Conservation (phyloP, 2,329 filamentous ascomycete species). For the Scedosporium dehoogii region DNA sequence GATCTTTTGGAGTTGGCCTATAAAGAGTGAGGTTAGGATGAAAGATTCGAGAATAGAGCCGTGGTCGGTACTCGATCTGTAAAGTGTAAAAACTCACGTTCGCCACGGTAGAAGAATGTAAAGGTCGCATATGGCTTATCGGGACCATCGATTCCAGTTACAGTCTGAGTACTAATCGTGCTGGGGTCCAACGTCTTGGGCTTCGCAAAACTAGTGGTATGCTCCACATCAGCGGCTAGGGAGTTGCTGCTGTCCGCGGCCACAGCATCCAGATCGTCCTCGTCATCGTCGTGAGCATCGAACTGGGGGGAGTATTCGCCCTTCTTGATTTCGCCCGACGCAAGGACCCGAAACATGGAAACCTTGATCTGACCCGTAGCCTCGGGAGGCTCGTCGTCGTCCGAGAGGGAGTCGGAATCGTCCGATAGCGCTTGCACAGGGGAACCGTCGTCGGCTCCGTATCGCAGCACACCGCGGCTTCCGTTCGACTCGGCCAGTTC, state of each 20-base stretch:
- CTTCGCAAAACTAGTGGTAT: conserved; percentile 96
- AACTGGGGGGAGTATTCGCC: conserved; percentile 98
- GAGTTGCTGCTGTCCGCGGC: conserved; percentile 17
- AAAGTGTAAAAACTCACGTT: conserved; percentile 56
- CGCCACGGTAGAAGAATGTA: conserved; percentile 94
- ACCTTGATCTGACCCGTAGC: conserved; percentile 97
- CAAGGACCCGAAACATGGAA: conserved; percentile 87
- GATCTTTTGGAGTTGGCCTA: conserved; percentile 94
- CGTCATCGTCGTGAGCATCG: conserved; percentile 90
- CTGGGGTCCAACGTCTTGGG: conserved; percentile 93
- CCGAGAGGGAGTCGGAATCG: conserved; percentile 49
- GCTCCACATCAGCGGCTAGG: conserved; percentile 78
- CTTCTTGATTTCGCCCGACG: conserved; percentile 93
- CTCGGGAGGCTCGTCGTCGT: conserved; percentile 85
- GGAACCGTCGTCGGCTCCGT: conserved; percentile 65
- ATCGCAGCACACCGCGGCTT: conserved; percentile 56
- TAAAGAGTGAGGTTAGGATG: conserved; percentile 11
- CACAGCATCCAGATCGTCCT: conserved; percentile 41
- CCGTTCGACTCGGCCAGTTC: conserved; percentile 6
- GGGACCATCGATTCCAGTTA: conserved; percentile 94
- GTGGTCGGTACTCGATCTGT: no score
- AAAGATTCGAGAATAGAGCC: neutral
- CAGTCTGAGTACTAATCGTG: conserved; percentile 95
- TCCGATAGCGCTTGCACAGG: conserved; percentile 61
- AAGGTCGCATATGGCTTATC: conserved; percentile 95